Evolutionary conservation across 2,329 filamentous ascomycete genomes (phyloP), one percentile per base, ranked within the genome.

Genomic region (Cordyceps sp.): DNA sequence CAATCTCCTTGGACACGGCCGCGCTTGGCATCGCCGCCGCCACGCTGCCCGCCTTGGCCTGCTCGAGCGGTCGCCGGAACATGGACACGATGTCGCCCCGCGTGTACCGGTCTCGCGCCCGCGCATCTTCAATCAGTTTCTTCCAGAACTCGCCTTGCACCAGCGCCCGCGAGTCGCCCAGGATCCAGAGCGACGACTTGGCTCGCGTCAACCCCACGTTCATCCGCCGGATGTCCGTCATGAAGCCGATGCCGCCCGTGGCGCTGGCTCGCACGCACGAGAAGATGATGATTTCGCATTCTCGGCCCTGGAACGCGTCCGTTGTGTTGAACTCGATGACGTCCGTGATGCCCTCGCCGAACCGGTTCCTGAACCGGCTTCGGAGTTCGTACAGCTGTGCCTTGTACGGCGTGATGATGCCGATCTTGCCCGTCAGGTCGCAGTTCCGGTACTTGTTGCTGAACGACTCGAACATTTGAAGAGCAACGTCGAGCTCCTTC

Each of bases 201-300:
- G 90, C 92, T 63, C 90, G 79, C 16, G 90, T 98, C 37, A 98
- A 65, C 59, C 90, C 90, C 47, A 98, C 90, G 54, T 98, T 98
- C 92, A 98, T 96, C 66, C 90, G 88, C 36, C 90, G 76, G 48
- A 98, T 93, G 52, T 98, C 90, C 33, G 83, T 81, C 69, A 98
- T 78, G 72, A 98, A 98, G 66, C 90, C 90, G 48, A 98, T 93
- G 46, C 88, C 85, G n/a, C 81, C 80, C 7, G 78, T 81, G n/a
- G 82, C 73, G 20, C 80, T 88, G 16, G 90, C 88, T 59, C 90
- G 78, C 38, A 98, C 90, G 54, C 92, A 98, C 26, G 90, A 96
- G 61, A 98, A 98, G 40, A 98, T 96, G 53, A 98, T 96, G 39
- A 98, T 78, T 49, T 98, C 90, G 47, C 85, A 90, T 55, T 98